Conservation (phyloP, 2,329 filamentous ascomycete genomes). For the Ceratocystis ficicola region DNA sequence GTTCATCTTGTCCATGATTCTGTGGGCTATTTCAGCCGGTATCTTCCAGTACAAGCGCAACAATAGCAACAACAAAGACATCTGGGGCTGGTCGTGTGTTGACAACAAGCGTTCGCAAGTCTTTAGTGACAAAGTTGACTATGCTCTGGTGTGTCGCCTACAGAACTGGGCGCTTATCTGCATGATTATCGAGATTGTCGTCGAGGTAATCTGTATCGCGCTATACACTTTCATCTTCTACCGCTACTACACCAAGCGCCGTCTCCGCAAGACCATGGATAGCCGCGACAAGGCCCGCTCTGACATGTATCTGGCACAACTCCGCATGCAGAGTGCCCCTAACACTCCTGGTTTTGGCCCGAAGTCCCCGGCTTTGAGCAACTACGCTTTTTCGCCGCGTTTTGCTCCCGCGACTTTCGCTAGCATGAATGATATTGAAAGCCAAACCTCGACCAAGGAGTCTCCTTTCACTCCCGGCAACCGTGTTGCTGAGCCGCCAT, state of each 20-base stretch:
- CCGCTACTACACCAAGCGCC: conserved; percentile 92
- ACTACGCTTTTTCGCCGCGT: conserved; percentile 46
- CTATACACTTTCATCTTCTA: conserved; percentile 96
- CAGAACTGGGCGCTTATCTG: conserved; percentile 94
- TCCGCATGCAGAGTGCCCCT: conserved; percentile 74
- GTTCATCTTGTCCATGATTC: conserved; percentile 83
- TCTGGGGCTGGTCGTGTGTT: conserved; percentile 98
- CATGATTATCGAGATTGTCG: conserved; percentile 89
- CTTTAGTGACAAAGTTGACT: conserved; percentile 71
- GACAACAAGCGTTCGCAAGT: conserved; percentile 69
- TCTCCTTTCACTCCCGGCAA: conserved; percentile 40
- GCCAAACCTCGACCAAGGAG: conserved; percentile 23
- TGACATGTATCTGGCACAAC: conserved; percentile 83
- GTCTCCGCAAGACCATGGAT: conserved; percentile 93
- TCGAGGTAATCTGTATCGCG: conserved; percentile 80
- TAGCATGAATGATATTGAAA: conserved; percentile 37
- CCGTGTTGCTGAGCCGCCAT: conserved; percentile 49
- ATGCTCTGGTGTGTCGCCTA: conserved; percentile 81
- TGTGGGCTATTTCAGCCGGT: conserved; percentile 82
- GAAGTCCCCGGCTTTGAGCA: conserved; percentile 35
- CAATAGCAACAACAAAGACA: conserved; percentile 61
- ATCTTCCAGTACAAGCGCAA: conserved; percentile 68
- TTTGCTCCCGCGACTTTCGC: conserved; percentile 48
- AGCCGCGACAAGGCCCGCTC: conserved; percentile 85
- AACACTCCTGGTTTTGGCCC: conserved; percentile 73